These are phyloP conservation scores for Huntiella moniliformis DNA, from an alignment of 2,329 filamentous ascomycete species.

Conservation along the genomic window DNA sequence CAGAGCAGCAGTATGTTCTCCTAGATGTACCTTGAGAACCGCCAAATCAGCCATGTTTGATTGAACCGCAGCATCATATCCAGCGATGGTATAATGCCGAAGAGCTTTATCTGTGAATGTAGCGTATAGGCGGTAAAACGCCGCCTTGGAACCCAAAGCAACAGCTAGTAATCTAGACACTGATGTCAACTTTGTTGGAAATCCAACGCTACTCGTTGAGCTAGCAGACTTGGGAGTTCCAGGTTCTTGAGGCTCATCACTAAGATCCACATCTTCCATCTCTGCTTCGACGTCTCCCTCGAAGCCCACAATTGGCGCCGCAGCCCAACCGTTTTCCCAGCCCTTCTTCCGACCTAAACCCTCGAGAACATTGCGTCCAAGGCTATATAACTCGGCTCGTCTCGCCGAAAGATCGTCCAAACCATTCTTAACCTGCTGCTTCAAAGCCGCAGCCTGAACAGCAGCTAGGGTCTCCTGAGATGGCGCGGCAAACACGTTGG, in stretches of 20 bases:
- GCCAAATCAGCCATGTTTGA: slow-evolving; percentile 69
- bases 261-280: slow-evolving; percentile 40
- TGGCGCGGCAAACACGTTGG: slow-evolving; percentile 33
- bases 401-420: slow-evolving; percentile 66
- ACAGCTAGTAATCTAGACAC: slow-evolving; percentile 37
- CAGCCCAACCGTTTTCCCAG: slow-evolving; percentile 62
- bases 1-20: slow-evolving; percentile 55
- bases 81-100: slow-evolving; percentile 64
- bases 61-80: slow-evolving; percentile 58
- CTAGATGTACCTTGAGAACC: slow-evolving; percentile 58
- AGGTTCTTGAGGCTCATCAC: slow-evolving; percentile 21
- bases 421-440: slow-evolving; percentile 40
- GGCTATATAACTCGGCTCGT: slow-evolving; percentile 61
- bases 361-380: slow-evolving; percentile 66
- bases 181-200: slow-evolving; percentile 5
- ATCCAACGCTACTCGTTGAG: background rate
- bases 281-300: slow-evolving; percentile 24
- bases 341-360: slow-evolving; percentile 49
- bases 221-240: slow-evolving; percentile 2
- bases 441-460: slow-evolving; percentile 21
- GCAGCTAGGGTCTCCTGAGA: slow-evolving; percentile 21
- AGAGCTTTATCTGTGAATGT: slow-evolving; percentile 70
- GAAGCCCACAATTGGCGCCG: slow-evolving; percentile 31
- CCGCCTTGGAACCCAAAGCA: slow-evolving; percentile 40
- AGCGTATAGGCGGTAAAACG: slow-evolving; percentile 51